Evolutionary conservation across 176 grass and related monocot genomes (phyloP).

Genomic region (Triticum turgidum): DNA sequence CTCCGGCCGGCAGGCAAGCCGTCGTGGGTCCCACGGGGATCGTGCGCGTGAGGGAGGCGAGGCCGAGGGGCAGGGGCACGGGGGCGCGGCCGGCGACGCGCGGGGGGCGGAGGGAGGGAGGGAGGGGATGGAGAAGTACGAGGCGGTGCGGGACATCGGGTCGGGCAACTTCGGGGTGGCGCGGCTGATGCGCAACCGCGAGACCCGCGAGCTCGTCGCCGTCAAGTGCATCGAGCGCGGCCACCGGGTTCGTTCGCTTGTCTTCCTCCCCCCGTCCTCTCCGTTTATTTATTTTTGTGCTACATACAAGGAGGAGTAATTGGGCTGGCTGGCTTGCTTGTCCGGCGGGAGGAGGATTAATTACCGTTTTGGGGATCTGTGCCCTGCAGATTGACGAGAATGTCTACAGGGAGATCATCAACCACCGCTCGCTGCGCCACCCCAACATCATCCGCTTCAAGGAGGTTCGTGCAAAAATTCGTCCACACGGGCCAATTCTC

Average conservation of each 20-base stretch:
- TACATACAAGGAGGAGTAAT: no score
- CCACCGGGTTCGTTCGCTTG: constrained; percentile 42
- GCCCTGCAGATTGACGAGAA: constrained; percentile 84
- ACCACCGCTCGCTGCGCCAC: constrained; percentile 89
- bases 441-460: constrained; percentile 98
- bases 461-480: constrained; percentile 47
- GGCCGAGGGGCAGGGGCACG: background rate
- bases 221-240: constrained; percentile 93
- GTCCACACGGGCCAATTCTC: background rate
- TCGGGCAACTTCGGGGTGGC: constrained; percentile 94
- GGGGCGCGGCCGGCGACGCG: background rate
- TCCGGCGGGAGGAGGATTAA: constrained; percentile 29
- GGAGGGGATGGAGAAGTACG: constrained; percentile 75
- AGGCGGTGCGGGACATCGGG: constrained; percentile 83
- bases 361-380: constrained; percentile 24
- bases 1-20: background rate
- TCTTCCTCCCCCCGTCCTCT: no score
- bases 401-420: constrained; percentile 93
- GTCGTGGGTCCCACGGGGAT: background rate
- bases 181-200: constrained; percentile 77
- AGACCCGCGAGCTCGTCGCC: constrained; percentile 85
- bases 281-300: background rate
- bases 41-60: background rate
- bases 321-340: background rate
- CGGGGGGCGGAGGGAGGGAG: background rate